Conservation (phyloP, 768 basidiomycete genomes). For the Leccinum rimulosum region DNA sequence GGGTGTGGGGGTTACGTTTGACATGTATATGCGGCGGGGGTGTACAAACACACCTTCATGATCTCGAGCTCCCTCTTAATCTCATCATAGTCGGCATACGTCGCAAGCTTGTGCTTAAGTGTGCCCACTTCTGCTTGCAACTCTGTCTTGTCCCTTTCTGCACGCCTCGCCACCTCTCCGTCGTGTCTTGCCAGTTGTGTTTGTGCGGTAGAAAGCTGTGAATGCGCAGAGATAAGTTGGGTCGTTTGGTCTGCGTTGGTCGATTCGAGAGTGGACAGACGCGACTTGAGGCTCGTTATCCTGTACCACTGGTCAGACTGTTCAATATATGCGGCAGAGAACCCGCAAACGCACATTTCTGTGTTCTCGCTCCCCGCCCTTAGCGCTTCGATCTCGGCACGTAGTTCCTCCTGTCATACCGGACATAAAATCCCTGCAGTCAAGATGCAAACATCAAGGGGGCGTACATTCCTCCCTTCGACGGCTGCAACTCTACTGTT, state of each 20-base stretch:
- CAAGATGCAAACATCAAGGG: neutral
- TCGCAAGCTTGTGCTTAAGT: conserved; percentile 65
- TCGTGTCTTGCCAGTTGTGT: conserved; percentile 18
- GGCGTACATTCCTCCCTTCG: conserved; percentile 84
- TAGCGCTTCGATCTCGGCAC: conserved; percentile 91
- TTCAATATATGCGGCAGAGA: neutral
- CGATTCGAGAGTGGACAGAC: conserved; percentile 71
- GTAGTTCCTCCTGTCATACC: conserved; percentile 73
- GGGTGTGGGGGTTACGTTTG: neutral
- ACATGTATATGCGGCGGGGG: neutral
- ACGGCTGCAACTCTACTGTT: conserved; percentile 90
- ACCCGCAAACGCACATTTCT: conserved; percentile 49
- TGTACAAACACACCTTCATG: conserved; percentile 72
- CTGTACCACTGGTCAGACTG: conserved; percentile 8
- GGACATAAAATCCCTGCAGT: neutral
- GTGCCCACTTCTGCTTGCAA: conserved; percentile 66
- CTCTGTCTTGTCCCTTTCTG: conserved; percentile 14
- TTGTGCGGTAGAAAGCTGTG: conserved; percentile 18
- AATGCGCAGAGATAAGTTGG: conserved; percentile 17
- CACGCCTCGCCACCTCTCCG: conserved; percentile 16
- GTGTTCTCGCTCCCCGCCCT: conserved; percentile 74
- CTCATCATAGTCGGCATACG: conserved; percentile 89
- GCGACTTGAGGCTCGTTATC: conserved; percentile 53
- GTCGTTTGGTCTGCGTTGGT: conserved; percentile 31
- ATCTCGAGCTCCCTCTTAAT: conserved; percentile 97